Evolutionary conservation across 2,329 filamentous ascomycete species (phyloP).

Genomic region (Pseudogymnoascus sp.): DNA sequence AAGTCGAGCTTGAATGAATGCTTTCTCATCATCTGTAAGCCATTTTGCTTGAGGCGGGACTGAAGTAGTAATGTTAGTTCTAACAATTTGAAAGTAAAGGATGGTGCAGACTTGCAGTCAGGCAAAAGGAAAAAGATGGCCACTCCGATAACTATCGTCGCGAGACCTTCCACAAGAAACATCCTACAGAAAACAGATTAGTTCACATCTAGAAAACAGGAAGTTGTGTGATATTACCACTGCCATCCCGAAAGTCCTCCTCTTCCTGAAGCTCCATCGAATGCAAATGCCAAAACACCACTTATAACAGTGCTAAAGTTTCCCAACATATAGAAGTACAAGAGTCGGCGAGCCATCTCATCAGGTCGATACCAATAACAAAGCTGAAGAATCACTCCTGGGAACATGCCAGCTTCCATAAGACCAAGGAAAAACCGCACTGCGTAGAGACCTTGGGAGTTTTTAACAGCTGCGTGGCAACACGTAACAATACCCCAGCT

Average conservation of each 20-base stretch:
- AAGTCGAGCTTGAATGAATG: no score
- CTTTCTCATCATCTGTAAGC: no score
- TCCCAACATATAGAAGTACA: conserved; percentile 38
- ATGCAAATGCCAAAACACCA: conserved; percentile 37
- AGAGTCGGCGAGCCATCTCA: conserved; percentile 37
- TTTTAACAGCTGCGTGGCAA: conserved; percentile 10
- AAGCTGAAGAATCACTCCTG: conserved; percentile 37
- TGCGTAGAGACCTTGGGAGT: conserved; percentile 8
- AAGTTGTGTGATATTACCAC: conserved; percentile 16
- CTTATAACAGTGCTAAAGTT: conserved; percentile 35
- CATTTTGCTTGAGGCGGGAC: no score
- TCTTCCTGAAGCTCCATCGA: conserved; percentile 31
- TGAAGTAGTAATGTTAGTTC: no score
- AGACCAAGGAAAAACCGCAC: conserved; percentile 10
- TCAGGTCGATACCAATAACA: conserved; percentile 42
- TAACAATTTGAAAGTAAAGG: no score
- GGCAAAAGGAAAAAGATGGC: no score
- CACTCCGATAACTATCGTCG: no score
- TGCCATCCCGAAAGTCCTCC: conserved; percentile 30
- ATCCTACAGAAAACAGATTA: no score
- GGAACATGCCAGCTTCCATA: conserved; percentile 35
- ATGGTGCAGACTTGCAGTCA: no score
- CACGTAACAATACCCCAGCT: conserved; percentile 7
- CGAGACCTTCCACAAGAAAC: no score
- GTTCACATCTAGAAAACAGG: no score